Evolutionary conservation across 2,329 filamentous ascomycete genomes (phyloP).

Genomic region (Neophaeococcomyces aloes): DNA sequence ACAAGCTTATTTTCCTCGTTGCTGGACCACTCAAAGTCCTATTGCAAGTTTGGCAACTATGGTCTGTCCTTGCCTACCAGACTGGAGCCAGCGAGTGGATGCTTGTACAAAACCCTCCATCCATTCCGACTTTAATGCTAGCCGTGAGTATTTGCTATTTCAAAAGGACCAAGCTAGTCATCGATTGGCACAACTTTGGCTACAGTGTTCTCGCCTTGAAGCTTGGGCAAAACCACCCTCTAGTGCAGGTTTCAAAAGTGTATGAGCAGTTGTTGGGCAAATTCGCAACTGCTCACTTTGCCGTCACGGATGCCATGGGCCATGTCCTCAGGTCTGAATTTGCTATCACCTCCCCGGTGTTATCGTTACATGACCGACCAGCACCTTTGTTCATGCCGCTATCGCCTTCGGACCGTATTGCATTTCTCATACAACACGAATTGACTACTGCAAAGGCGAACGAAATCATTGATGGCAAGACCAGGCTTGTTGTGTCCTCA

Average conservation of each 20-base stretch:
- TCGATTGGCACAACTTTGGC: constrained; percentile 99
- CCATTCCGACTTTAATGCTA: constrained; percentile 78
- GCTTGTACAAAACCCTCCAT: constrained; percentile 86
- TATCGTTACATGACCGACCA: constrained; percentile 77
- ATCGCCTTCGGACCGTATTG: constrained; percentile 36
- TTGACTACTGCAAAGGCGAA: constrained; percentile 52
- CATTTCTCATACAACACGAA: constrained; percentile 55
- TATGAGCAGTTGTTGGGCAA: constrained; percentile 68
- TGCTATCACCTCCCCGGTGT: constrained; percentile 51
- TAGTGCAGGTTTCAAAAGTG: constrained; percentile 64
- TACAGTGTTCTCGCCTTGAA: constrained; percentile 77
- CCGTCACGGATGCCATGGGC: constrained; percentile 84
- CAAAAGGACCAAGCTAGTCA: constrained; percentile 69
- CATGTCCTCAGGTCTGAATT: constrained; percentile 60
- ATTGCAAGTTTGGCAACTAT: constrained; percentile 66
- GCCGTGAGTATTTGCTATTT: constrained; percentile 62
- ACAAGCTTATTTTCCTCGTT: constrained; percentile 63
- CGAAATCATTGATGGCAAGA: constrained; percentile 47
- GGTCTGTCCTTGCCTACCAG: constrained; percentile 60
- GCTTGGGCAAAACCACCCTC: constrained; percentile 52
- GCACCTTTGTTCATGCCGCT: constrained; percentile 71
- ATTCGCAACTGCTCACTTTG: constrained; percentile 63
- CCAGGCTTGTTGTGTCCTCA: constrained; percentile 72
- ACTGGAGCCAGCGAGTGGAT: constrained; percentile 72
- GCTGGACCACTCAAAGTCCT: constrained; percentile 75